These are phyloP conservation scores for Pulicaria dysenterica DNA, from an alignment of 129 eudicot genomes.

Conservation along the genomic window DNA sequence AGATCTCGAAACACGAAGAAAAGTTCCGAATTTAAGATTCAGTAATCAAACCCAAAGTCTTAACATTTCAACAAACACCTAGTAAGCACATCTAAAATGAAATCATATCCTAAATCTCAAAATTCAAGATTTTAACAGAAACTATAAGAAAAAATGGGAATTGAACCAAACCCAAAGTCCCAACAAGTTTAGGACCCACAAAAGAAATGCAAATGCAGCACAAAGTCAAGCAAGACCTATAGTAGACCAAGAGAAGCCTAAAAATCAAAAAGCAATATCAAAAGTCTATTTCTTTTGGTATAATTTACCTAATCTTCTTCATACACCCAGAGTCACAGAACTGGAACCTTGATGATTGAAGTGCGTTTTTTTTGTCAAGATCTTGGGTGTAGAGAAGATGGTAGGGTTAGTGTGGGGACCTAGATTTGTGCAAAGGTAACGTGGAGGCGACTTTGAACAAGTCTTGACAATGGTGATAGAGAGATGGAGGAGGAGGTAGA, in stretches of 20 bases:
- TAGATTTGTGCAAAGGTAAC: constrained; percentile 48
- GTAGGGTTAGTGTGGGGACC: constrained; percentile 31
- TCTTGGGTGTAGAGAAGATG: constrained; percentile 20
- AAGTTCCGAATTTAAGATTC: neutral
- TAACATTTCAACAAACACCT: constrained; percentile 9
- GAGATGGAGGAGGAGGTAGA: neutral
- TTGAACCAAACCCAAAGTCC: constrained; percentile 14
- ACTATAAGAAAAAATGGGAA: constrained; percentile 17
- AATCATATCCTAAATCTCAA: constrained; percentile 18
- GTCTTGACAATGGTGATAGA: constrained; percentile 28
- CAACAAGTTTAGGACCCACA: constrained; percentile 23
- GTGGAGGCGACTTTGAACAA: constrained; percentile 62
- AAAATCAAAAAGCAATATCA: constrained; percentile 13
- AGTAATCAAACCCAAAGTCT: constrained; percentile 5
- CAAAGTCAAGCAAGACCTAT: constrained; percentile 22
- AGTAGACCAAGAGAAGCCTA: constrained; percentile 11
- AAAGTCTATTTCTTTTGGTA: constrained; percentile 22
- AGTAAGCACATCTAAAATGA: constrained; percentile 18
- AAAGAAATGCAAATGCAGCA: constrained; percentile 37
- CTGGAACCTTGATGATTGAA: constrained; percentile 17
- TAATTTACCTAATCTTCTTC: constrained; percentile 12
- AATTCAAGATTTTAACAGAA: constrained; percentile 9
- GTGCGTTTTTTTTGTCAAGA: constrained; percentile 17
- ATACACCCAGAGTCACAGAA: constrained; percentile 23
- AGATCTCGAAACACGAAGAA: constrained; percentile 25